Conservation (phyloP, 345 rosid genomes). For the Rhizophora apiculata region DNA sequence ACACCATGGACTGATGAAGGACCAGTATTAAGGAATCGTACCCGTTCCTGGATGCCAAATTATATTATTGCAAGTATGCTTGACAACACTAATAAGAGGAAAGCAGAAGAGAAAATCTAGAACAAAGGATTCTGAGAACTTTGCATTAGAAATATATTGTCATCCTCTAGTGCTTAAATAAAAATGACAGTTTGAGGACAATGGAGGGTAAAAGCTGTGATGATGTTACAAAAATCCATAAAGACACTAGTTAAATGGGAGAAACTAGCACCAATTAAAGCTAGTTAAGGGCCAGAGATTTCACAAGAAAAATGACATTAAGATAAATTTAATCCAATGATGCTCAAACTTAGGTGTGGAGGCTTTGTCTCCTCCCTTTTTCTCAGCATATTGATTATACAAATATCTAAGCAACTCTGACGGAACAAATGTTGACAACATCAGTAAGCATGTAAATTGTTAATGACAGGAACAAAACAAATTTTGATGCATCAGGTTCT, state of each 20-base stretch:
- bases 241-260: neutral
- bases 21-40: constrained; percentile 71
- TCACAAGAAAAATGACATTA: neutral
- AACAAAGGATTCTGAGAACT: neutral
- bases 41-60: constrained; percentile 48
- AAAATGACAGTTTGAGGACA: neutral
- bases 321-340: neutral
- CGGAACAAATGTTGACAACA: too few relatives aligned
- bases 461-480: too few relatives aligned
- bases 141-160: neutral
- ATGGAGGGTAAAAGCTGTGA: neutral
- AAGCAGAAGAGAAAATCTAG: neutral
- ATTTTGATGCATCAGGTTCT: too few relatives aligned
- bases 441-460: too few relatives aligned
- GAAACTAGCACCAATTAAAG: neutral
- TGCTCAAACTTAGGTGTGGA: neutral
- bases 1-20: constrained; percentile 70
- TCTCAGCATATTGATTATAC: too few relatives aligned
- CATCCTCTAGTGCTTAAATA: neutral
- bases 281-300: neutral
- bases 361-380: neutral
- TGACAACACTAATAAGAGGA: neutral
- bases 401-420: too few relatives aligned
- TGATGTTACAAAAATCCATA: neutral
- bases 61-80: neutral